Evolutionary conservation across 2,329 filamentous ascomycete species (phyloP), one percentile per base, ranked within the genome.

Genomic region (Fusarium falciforme): DNA sequence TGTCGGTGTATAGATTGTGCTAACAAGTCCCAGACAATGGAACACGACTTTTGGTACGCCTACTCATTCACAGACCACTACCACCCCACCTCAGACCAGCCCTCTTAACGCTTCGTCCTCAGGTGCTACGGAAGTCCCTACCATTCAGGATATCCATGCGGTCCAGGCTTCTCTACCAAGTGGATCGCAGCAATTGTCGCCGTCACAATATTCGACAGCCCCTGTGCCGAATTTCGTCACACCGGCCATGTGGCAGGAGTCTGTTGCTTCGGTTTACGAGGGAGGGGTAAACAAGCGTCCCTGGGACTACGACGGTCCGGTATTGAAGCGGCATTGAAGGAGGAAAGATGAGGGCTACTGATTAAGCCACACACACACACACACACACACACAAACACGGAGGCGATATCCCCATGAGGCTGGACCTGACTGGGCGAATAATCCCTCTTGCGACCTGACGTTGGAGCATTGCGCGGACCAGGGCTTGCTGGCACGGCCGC

Each of bases 21-120:
- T 73, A 59, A 71, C 62, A 33, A 20, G 22, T 14, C n/a, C 44
- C 6, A 97, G 95, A 83, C 94, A 98, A 87, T 98, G 96, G 95
- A 95, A 97, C 83, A 92, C 93, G 80, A 95, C 96, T 75, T 98
- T 98, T 85, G 94, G 94, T 87, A 93, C 92, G 82, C 91, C 90
- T 61, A 72, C 78, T 64, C 79, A 81, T 55, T 61, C 79, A 70
- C 75, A 81, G 55, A 69, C 79, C 64, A 74, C 67, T 61, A 74
- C 80, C 64, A 77, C 83, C 82, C 76, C 76, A 69, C 81, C 85
- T 75, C 85, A 87, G 78, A 81, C 84, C 80, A 86, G 82, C 80
- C 82, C 85, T 84, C 85, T 90, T 83, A 89, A 86, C 82, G 81
- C 86, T 72, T 85, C 86, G 74, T 85, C 87, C 80, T 82, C 87